Percentiles rank a stretch among this genome's conserved stretches.
These are phyloP conservation scores for Quercus engelmannii DNA, from an alignment of 306 rosid genomes.

Conservation along the genomic window DNA sequence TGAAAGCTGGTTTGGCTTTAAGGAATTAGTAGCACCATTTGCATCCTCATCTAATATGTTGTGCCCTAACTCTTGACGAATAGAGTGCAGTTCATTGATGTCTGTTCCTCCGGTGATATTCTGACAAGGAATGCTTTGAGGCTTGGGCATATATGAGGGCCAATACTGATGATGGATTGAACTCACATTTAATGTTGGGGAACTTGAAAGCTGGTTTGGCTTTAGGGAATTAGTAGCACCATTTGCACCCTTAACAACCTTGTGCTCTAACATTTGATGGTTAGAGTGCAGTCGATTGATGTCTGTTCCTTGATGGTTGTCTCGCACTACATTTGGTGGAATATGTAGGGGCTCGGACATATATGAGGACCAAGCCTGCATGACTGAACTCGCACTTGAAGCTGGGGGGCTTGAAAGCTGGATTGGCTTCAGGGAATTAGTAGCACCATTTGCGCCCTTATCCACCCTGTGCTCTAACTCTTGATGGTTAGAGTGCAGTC, in stretches of 20 bases:
- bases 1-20: slow-evolving; percentile 38
- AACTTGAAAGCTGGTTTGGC: slow-evolving; percentile 43
- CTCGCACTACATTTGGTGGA: slow-evolving; percentile 33
- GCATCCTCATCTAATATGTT: slow-evolving; percentile 1
- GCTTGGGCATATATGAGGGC: slow-evolving; percentile 35
- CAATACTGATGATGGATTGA: slow-evolving; percentile 35
- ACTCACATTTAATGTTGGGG: slow-evolving; percentile 33
- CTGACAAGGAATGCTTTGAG: slow-evolving; percentile 38
- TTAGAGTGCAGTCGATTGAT: slow-evolving; percentile 34
- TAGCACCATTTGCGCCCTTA: slow-evolving; percentile 29
- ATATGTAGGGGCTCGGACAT: slow-evolving; percentile 37
- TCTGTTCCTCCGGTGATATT: slow-evolving; percentile 52
- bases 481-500: slow-evolving; percentile 30
- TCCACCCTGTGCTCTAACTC: slow-evolving; percentile 44
- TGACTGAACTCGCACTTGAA: slow-evolving; percentile 33
- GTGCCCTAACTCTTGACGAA: slow-evolving; percentile 41
- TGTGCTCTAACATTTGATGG: slow-evolving; percentile 43
- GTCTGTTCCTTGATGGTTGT: slow-evolving; percentile 53
- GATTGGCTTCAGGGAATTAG: slow-evolving; percentile 31
- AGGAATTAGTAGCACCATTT: slow-evolving; percentile 4
- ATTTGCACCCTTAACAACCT: neutral
- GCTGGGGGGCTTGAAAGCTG: slow-evolving; percentile 41
- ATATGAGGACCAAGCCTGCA: slow-evolving; percentile 35
- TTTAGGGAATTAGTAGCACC: slow-evolving; percentile 14
- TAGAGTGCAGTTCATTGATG: slow-evolving; percentile 35